Percentiles rank a stretch among this genome's conserved stretches.
Conservation (phyloP, 306 rosid genomes). For the Coriaria nepalensis region DNA sequence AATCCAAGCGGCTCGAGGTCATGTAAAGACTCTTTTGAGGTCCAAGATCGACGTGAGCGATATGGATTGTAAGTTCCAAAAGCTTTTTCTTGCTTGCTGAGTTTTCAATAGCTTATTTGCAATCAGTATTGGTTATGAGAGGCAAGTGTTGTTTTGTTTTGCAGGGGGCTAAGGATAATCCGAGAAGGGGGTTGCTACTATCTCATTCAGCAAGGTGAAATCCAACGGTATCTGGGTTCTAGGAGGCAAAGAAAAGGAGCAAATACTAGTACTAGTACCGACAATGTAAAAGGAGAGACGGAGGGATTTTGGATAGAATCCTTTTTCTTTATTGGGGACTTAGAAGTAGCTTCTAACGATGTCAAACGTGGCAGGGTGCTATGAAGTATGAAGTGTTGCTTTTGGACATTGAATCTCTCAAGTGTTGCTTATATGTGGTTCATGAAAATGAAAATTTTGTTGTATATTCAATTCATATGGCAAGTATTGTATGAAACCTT, state of each 20-base stretch:
- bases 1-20: constrained; percentile 39
- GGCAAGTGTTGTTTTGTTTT: constrained; percentile 4
- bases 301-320: constrained; percentile 55
- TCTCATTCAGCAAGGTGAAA: constrained; percentile 69
- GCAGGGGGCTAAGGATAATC: constrained; percentile 61
- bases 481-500: too few species aligned
- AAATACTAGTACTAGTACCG: constrained; percentile 5
- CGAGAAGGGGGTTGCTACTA: constrained; percentile 61
- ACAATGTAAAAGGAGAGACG: constrained; percentile 19
- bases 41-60: constrained; percentile 58
- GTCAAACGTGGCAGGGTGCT: constrained; percentile 43
- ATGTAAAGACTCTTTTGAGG: constrained; percentile 55
- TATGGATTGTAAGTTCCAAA: constrained; percentile 49
- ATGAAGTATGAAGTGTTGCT: constrained; percentile 13
- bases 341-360: constrained; percentile 58
- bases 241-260: constrained; percentile 24
- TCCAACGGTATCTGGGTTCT: constrained; percentile 50
- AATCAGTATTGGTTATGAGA: constrained; percentile 1
- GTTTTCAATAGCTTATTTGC: neutral
- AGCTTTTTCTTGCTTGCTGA: neutral
- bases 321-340: constrained; percentile 66
- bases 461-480: too few species aligned
- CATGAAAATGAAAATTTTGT: too few species aligned
- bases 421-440: too few species aligned
- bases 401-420: too few species aligned